These are phyloP conservation scores for Aspergillus homomorphus DNA, from an alignment of 495 filamentous ascomycete genomes.

Conservation along the genomic window DNA sequence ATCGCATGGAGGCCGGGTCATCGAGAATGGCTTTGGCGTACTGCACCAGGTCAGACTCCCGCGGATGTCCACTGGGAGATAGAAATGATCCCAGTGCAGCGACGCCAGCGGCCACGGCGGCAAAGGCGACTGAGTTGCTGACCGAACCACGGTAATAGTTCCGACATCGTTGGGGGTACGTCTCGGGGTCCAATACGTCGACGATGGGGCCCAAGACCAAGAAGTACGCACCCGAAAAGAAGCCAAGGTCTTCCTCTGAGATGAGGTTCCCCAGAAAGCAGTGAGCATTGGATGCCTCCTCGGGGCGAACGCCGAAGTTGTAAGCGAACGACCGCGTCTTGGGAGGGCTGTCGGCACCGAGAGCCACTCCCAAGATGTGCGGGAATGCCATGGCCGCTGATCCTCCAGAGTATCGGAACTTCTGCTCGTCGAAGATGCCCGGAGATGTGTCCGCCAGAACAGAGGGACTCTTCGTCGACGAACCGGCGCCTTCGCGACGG, in stretches of 20 bases:
- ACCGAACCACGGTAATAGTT: constrained; percentile 26
- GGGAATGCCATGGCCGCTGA: constrained; percentile 36
- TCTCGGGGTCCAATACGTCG: constrained; percentile 27
- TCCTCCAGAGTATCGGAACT: constrained; percentile 28
- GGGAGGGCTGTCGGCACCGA: constrained; percentile 28
- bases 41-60: constrained; percentile 29
- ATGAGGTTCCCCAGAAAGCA: constrained; percentile 25
- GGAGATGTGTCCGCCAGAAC: constrained; percentile 17
- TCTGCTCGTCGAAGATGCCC: constrained; percentile 34
- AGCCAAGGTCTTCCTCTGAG: constrained; percentile 24
- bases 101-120: constrained; percentile 28
- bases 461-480: constrained; percentile 21
- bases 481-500: constrained; percentile 12
- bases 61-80: constrained; percentile 25
- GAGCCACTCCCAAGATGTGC: constrained; percentile 29
- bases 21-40: constrained; percentile 35
- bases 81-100: constrained; percentile 33
- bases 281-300: constrained; percentile 26
- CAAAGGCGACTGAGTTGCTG: constrained; percentile 24
- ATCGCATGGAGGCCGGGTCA: constrained; percentile 30
- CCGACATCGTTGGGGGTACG: constrained; percentile 30
- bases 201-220: constrained; percentile 22
- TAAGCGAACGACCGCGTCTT: constrained; percentile 28
- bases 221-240: constrained; percentile 25
- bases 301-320: constrained; percentile 35